A percentile compares a stretch with the other conserved stretches of the same genome.
These are phyloP conservation scores for Zostera marina DNA, from an alignment of 116 monocot species.

Conservation along the genomic window DNA sequence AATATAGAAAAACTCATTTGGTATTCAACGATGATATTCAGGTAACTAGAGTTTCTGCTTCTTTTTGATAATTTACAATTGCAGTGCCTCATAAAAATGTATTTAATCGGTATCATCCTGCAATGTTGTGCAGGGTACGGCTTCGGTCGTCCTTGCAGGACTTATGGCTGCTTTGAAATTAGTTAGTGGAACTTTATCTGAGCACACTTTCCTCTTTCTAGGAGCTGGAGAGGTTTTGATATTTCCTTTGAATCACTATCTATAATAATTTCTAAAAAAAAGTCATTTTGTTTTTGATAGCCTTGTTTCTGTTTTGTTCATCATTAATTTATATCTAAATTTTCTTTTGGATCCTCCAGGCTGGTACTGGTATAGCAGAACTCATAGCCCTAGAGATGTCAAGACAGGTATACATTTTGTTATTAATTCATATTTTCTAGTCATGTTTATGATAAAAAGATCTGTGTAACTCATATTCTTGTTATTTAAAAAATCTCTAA, in stretches of 20 bases:
- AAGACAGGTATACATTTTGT: conserved; percentile 35
- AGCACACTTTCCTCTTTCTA: conserved; percentile 54
- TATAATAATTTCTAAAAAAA: not conserved
- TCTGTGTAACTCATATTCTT: not conserved
- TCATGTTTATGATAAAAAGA: not conserved
- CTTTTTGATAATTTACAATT: not conserved
- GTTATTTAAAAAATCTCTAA: not conserved
- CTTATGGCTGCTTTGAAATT: conserved; percentile 35
- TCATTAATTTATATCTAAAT: not conserved
- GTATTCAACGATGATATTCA: conserved; percentile 80
- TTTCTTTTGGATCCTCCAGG: conserved; percentile 30
- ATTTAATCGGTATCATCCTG: not conserved
- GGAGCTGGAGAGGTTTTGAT: conserved; percentile 47
- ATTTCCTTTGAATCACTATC: not conserved
- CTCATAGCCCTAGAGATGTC: conserved; percentile 97
- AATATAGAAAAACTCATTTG: conserved; percentile 65
- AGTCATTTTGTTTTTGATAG: not conserved
- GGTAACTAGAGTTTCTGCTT: not conserved
- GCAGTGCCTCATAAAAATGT: not conserved
- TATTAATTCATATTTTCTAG: not conserved
- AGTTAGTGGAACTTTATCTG: conserved; percentile 40
- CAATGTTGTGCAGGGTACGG: conserved; percentile 30
- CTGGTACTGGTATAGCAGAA: conserved; percentile 97
- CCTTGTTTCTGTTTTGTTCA: not conserved
- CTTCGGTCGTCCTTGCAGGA: conserved; percentile 50